These are phyloP conservation scores for Neophaeococcomyces aloes DNA, from an alignment of 2,329 filamentous ascomycete species.

Conservation along the genomic window DNA sequence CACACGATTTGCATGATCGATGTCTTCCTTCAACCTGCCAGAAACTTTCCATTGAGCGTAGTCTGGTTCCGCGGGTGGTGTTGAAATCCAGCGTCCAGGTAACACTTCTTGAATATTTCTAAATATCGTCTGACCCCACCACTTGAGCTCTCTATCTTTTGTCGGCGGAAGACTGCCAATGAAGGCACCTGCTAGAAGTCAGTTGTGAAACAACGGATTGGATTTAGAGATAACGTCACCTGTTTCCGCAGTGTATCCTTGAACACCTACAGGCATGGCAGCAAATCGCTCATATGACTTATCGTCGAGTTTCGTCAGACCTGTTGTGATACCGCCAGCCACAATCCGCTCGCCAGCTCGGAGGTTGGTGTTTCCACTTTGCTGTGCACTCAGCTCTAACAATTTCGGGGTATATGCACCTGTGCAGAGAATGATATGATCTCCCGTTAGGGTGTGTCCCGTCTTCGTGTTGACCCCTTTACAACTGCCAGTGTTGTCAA, in stretches of 20 bases:
- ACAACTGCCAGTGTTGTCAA: slow-evolving; percentile 37
- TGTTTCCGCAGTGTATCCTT: slow-evolving; percentile 33
- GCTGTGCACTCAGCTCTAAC: slow-evolving; percentile 37
- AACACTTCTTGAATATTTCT: slow-evolving; percentile 44
- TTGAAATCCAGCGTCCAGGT: slow-evolving; percentile 46
- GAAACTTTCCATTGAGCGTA: slow-evolving; percentile 56
- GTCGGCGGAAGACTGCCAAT: slow-evolving; percentile 50
- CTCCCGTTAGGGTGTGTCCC: slow-evolving; percentile 23
- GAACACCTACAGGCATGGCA: slow-evolving; percentile 36
- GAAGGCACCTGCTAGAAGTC: slow-evolving; percentile 38
- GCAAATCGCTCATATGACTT: slow-evolving; percentile 29
- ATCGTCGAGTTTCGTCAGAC: slow-evolving; percentile 37
- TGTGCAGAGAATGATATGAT: slow-evolving; percentile 24
- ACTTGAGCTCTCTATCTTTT: slow-evolving; percentile 38
- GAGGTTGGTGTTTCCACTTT: slow-evolving; percentile 29
- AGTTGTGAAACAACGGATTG: slow-evolving; percentile 8
- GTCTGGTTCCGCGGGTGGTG: slow-evolving; percentile 45
- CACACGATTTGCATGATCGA: slow-evolving; percentile 45
- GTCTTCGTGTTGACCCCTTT: slow-evolving; percentile 23
- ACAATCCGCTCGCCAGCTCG: slow-evolving; percentile 41
- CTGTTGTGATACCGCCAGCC: slow-evolving; percentile 37
- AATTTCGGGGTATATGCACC: slow-evolving; percentile 28
- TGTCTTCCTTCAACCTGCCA: slow-evolving; percentile 46
- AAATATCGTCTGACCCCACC: slow-evolving; percentile 54
- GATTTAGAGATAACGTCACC: slow-evolving; percentile 17